phyloP scores from a whole-genome alignment of 768 basidiomycete genomes.

The Serendipita sp. region DNA sequence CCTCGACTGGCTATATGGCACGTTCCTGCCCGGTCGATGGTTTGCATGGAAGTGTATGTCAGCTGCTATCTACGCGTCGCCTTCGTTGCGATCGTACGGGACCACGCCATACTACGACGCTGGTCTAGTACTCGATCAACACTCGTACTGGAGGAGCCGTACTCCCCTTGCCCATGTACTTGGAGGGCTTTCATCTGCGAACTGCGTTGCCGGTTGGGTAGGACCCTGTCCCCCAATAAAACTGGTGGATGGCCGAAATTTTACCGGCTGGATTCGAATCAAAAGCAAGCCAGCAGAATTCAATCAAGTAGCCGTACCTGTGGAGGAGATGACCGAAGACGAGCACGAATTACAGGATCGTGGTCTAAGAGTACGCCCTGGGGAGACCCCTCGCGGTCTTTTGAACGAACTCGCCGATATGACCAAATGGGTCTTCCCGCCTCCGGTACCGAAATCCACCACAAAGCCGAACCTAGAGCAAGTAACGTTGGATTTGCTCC shows the following conservation, averaged over 20 bases:
- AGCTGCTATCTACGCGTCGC: neutral
- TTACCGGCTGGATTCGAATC: slow-evolving; percentile 1
- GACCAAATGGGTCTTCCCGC: slow-evolving; percentile 1
- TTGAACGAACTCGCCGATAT: slow-evolving; percentile 4
- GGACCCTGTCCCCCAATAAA: slow-evolving; percentile 7
- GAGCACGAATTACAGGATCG: slow-evolving; percentile 2
- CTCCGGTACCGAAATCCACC: neutral
- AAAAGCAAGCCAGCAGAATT: neutral
- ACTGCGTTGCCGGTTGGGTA: slow-evolving; percentile 1
- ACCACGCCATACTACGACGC: slow-evolving; percentile 6
- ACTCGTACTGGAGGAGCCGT: slow-evolving; percentile 1
- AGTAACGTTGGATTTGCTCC: neutral
- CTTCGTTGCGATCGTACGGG: neutral
- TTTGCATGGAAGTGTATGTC: slow-evolving; percentile 7
- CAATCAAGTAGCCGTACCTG: neutral
- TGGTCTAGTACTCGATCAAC: neutral
- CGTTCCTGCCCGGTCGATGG: slow-evolving; percentile 7
- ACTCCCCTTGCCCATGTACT: neutral
- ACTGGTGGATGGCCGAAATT: neutral
- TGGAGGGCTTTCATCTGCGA: neutral
- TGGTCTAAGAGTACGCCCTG: neutral
- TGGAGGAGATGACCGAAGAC: neutral
- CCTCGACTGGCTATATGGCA: slow-evolving; percentile 7
- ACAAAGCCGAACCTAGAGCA: neutral
- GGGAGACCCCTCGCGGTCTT: neutral